A percentile compares a stretch with the other conserved stretches of the same genome.
phyloP scores from a whole-genome alignment of 2,329 filamentous ascomycete genomes.

The Epichloe glyceriae region DNA sequence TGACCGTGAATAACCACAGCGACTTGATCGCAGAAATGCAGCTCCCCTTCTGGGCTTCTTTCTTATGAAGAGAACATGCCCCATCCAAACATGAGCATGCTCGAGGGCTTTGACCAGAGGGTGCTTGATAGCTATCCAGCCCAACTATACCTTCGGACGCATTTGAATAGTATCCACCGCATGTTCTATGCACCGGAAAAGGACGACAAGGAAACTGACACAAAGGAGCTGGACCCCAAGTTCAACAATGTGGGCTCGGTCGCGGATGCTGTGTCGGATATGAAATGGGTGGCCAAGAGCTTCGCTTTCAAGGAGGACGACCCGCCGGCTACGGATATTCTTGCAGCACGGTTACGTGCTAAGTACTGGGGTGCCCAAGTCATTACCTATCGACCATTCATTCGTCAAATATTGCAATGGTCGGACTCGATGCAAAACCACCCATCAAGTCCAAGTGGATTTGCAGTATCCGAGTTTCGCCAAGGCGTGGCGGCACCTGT shows the following conservation, averaged over 20 bases:
- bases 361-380: constrained; percentile 92
- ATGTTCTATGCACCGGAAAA: constrained; percentile 38
- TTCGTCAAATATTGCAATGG: constrained; percentile 42
- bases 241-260: constrained; percentile 35
- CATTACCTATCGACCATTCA: constrained; percentile 74
- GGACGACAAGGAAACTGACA: constrained; percentile 15
- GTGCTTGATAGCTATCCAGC: constrained; percentile 48
- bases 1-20: constrained; percentile 27
- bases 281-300: constrained; percentile 33
- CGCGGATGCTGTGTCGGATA: constrained; percentile 27
- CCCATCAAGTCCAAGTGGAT: constrained; percentile 21
- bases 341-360: constrained; percentile 70
- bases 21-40: constrained; percentile 83
- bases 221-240: constrained; percentile 18
- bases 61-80: constrained; percentile 52
- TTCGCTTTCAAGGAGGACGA: constrained; percentile 54
- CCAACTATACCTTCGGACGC: constrained; percentile 51
- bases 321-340: constrained; percentile 59
- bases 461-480: constrained; percentile 21
- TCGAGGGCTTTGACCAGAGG: constrained; percentile 29
- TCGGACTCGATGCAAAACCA: constrained; percentile 24
- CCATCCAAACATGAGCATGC: constrained; percentile 43
- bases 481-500: constrained; percentile 23
- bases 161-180: constrained; percentile 50
- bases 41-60: constrained; percentile 47